Base-by-base conservation (phyloP, 2,329 filamentous ascomycete genomes). In the Exophiala mesophila region DNA sequence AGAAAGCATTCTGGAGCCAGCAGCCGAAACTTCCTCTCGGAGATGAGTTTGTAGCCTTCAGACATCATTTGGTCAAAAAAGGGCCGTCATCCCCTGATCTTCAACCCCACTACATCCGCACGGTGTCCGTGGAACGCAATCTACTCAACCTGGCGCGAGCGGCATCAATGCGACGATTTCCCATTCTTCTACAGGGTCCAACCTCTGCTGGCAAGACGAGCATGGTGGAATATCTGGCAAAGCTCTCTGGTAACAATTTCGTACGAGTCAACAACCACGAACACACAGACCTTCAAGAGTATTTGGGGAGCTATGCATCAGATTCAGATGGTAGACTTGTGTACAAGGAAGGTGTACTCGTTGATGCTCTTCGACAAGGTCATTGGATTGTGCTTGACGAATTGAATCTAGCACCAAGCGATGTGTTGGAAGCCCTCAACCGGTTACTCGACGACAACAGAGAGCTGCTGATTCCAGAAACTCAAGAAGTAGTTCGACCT, bases 261-360 rank as follows among this genome's bases (percentile, higher is more conserved):
- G 88, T 98, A 31, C 81, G 92, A 47, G 98, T 99, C 71, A 99
- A 99, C 68, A 99, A 99, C 55, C 92, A 99, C 64, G 94, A 99
- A 60, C 92, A 98, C 59, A 98, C 92, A 0, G 92, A 99, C 63
- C 71, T 99, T 26, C 92, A 98, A 63, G 94, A 99, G 61, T 99
- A 99, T 58, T 70, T 99, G 4, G 92, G 92, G 13, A 94, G 88
- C 0, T 99, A 98, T 55, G 73, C 95, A 1, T 96, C 92, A 2
- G 85, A 83, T 17, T 67, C 80, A 0, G 85, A 94, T 59, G 94
- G 94, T 4, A 86, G 85, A 47, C 72, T 99, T 30, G 78, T 75
- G 8, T 99, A 96, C 57, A 88, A 95, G 61, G 94, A 99, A 65
- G 92, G 92, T 39, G 75, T 97, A 3, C 73, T 99, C 5, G 90